Evolutionary conservation across 108 stramenopile species (phyloP).

Genomic region (Pseudonitzschia multiseries): DNA sequence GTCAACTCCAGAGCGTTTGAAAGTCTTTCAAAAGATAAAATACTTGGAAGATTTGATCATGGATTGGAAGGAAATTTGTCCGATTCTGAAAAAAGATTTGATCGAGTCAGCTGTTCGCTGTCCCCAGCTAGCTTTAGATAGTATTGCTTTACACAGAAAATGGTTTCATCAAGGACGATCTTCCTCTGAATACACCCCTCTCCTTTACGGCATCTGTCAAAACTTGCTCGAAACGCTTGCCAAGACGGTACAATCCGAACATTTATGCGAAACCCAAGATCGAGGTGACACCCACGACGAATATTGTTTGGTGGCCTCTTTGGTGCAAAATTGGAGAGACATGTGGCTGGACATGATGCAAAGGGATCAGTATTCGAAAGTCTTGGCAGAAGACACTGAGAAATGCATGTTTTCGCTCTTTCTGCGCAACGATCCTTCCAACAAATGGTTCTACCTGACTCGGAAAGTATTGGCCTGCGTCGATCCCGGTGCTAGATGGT

Average conservation of each 20-base stretch:
- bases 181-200: conserved; percentile 15
- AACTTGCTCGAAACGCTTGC: conserved; percentile 14
- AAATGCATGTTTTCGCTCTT: conserved; percentile 3
- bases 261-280: not conserved
- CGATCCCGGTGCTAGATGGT: conserved; percentile 27
- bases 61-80: conserved; percentile 24
- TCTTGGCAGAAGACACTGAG: conserved; percentile 7
- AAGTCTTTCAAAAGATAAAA: conserved; percentile 9
- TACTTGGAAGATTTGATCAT: conserved; percentile 31
- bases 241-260: not conserved
- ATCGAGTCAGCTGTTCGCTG: not conserved
- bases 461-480: conserved; percentile 17
- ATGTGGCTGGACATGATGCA: conserved; percentile 35
- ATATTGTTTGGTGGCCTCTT: not conserved
- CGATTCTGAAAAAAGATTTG: conserved; percentile 9
- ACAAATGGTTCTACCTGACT: not conserved
- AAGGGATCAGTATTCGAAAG: conserved; percentile 18
- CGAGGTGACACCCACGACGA: not conserved
- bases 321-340: conserved; percentile 26
- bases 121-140: not conserved
- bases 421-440: not conserved
- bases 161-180: conserved; percentile 28
- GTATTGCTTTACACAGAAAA: conserved; percentile 22
- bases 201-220: conserved; percentile 24
- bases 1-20: conserved; percentile 11